Evolutionary conservation across 306 rosid genomes (phyloP), one percentile per base, ranked within the genome.

Genomic region (Begonia peltatifolia): DNA sequence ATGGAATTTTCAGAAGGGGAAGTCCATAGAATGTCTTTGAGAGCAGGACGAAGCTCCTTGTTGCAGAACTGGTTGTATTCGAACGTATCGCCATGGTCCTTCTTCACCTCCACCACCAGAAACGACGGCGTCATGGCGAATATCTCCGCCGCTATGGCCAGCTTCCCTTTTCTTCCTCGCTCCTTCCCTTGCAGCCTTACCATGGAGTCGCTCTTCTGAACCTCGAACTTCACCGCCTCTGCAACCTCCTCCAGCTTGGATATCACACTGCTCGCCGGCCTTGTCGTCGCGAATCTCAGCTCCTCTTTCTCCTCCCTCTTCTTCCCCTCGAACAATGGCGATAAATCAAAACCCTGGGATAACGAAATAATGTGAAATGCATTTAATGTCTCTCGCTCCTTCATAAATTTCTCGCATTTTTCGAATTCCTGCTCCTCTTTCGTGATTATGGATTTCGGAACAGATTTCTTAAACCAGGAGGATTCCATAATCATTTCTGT

Each of bases 31-130:
- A 92, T 86, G 60, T 92, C 99, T 36, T 86, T 86, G 6, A 92
- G 79, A 2, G 95, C 96, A 23, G 99, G 99, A 11, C 96, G 79
- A 43, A 92, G 94, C 79, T 92, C 83, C 44, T 92, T 79, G 57
- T 67, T 86, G 59, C 99, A 92, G 81, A 92, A 92, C 17, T 92
- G 88, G 36, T 81, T 81, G 30, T 92, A 92, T 83, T 92, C 99
- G 36, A 83, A 63, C 0, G 93, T 81, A 25, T 92, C 99, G 0
- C 99, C 99, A 0, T 30, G 74, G 20, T 86, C 79, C 65, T 86
- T 92, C 94, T 83, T 92, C 23, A 92, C 99, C 61, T 83, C 99
- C 51, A 86, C 94, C 62, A 92, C 94, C 63, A 81, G 0, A 35
- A 92, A 73, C 52, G 95, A 76, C 60, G 94, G 94, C 57, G 96